A percentile compares a stretch with the other conserved stretches of the same genome.
Conservation (phyloP, 192 early-diverging fungal species). For the Gonapodya sp. region DNA sequence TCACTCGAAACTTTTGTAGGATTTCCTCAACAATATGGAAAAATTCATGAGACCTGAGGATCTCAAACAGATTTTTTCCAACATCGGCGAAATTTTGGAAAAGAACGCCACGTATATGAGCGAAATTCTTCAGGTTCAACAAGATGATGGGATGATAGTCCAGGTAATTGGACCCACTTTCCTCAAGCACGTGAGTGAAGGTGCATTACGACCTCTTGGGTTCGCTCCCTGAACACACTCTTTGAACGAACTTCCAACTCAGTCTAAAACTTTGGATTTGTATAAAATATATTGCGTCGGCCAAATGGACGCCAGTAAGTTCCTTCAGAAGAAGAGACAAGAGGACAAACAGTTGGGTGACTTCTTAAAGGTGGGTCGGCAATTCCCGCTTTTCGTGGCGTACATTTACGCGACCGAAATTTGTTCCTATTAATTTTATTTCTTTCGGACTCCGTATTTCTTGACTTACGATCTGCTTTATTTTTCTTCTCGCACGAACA, state of each 20-base stretch:
- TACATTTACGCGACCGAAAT: slow-evolving; percentile 1
- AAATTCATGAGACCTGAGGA: slow-evolving; percentile 32
- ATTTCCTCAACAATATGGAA: slow-evolving; percentile 51
- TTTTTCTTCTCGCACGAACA: slow-evolving; percentile 17
- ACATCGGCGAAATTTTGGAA: slow-evolving; percentile 50
- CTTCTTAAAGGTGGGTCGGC: slow-evolving; percentile 50
- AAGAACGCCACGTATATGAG: slow-evolving; percentile 56
- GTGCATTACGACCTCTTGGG: no score
- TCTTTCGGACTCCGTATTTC: no score
- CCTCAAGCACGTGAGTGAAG: slow-evolving; percentile 25
- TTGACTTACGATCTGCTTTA: not conserved
- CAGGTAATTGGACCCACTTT: slow-evolving; percentile 36
- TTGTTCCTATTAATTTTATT: no score
- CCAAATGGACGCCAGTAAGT: slow-evolving; percentile 48
- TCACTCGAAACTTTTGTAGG: slow-evolving; percentile 20
- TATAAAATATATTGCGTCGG: slow-evolving; percentile 61
- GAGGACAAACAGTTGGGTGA: slow-evolving; percentile 41
- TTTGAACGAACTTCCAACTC: no score
- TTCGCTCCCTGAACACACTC: no score
- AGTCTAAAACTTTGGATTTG: slow-evolving; percentile 42
- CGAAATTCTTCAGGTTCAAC: slow-evolving; percentile 53
- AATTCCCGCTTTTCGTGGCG: not conserved
- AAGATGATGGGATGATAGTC: slow-evolving; percentile 37
- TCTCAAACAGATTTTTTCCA: slow-evolving; percentile 33
- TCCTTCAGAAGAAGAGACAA: slow-evolving; percentile 41